Evolutionary conservation across 2,329 filamentous ascomycete genomes (phyloP), one percentile per base, ranked within the genome.

Genomic region (Ophiocordyceps camponoti-leonardi): DNA sequence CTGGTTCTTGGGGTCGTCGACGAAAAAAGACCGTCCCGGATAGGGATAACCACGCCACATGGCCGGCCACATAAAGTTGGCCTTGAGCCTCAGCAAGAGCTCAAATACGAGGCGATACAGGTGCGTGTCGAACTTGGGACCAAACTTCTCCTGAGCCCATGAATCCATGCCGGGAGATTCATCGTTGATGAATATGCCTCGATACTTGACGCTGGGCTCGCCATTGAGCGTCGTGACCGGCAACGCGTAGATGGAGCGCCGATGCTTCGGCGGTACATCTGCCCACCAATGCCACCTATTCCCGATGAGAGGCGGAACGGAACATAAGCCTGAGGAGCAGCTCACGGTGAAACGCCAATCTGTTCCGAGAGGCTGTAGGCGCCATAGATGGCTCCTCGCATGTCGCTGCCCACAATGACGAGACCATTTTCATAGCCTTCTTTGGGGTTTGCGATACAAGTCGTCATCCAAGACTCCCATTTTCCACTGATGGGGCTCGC

Each of bases 61-160:
- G 0, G 78, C 76, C 0, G 77, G 79, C 79, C 79, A 82, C 45
- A 82, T 61, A 50, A 79, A 81, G 54, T 82, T 82, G 2, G 75
- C 57, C 54, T 68, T 72, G 19, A 79, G 64, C 14, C 77, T 64
- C 4, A 81, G 63, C 1, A 80, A 59, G 6, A 83, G 64, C 53
- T 83, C 79, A 49, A 81, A 82, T 0, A 83, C 70, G 16, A 69
- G 68, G 13, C 62, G 62, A 54, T 83, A 81, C 49, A 82, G 79
- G 3, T 72, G 67, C 0, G 68, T 64, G 47, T 72, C 71, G 26
- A 65, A 78, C 19, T 71, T 72, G 5, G 58, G 58, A 11, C 63
- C 64, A 30, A 64, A 66, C 16, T 64, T 64, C n/a, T 66, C 64
- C 33, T 72, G 67, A 1, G 73, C 68, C 72, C 74, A 81, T 1